Evolutionary conservation across 306 rosid species (phyloP).

Genomic region (Cucumis sativus): DNA sequence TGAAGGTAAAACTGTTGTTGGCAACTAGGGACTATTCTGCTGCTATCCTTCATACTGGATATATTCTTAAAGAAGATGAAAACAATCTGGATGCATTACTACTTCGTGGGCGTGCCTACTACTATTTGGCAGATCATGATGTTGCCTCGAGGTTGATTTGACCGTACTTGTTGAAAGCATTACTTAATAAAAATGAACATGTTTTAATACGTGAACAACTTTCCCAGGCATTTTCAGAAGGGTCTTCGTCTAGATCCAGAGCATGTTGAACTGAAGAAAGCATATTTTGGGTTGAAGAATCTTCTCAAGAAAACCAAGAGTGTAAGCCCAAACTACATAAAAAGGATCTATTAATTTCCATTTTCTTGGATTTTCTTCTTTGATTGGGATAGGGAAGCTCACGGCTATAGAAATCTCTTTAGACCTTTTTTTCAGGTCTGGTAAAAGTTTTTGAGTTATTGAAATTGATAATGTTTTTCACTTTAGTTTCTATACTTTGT

Average conservation of each 20-base stretch:
- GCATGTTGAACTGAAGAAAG: conserved; percentile 79
- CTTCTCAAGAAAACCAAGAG: conserved; percentile 82
- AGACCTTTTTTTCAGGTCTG: background rate
- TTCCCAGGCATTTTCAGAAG: conserved; percentile 85
- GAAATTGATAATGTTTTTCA: conserved; percentile 3
- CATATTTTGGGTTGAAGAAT: conserved; percentile 87
- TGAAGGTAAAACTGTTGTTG: conserved; percentile 61
- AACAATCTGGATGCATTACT: conserved; percentile 72
- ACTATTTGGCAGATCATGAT: conserved; percentile 96
- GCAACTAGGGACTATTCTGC: conserved; percentile 67
- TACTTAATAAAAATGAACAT: background rate
- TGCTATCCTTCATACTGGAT: conserved; percentile 68
- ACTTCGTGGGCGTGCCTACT: conserved; percentile 89
- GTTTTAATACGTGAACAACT: background rate
- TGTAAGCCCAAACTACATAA: conserved; percentile 30
- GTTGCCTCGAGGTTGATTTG: conserved; percentile 68
- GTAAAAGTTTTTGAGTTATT: background rate
- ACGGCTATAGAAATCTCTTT: background rate
- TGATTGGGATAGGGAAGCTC: background rate
- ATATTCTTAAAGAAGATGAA: conserved; percentile 85
- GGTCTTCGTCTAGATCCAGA: conserved; percentile 99
- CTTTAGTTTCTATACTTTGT: conserved; percentile 6
- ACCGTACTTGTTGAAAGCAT: background rate
- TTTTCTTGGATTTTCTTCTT: background rate
- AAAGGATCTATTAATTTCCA: background rate